Evolutionary conservation across 352 stramenopile genomes (phyloP).

Genomic region (Aphanomyces invadans): DNA sequence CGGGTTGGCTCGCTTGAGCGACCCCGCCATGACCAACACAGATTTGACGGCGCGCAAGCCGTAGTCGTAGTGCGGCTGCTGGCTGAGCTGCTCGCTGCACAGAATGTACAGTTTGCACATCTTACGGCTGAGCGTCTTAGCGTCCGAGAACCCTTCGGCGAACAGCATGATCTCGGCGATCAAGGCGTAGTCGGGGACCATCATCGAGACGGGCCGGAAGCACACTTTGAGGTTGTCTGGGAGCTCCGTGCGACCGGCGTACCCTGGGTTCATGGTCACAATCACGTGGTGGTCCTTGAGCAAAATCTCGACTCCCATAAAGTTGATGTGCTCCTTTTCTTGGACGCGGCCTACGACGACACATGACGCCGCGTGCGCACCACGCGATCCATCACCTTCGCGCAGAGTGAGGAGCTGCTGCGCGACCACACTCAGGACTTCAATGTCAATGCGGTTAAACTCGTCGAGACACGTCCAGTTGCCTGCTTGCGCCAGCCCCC

Average conservation of each 20-base stretch:
- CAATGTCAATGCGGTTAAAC: conserved; percentile 93
- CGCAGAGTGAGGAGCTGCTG: conserved; percentile 81
- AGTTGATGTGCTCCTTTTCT: conserved; percentile 88
- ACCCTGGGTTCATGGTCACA: conserved; percentile 97
- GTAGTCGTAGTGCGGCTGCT: conserved; percentile 93
- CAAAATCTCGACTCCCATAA: conserved; percentile 94
- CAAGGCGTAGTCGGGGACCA: conserved; percentile 92
- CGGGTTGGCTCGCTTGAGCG: conserved; percentile 76
- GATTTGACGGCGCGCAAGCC: conserved; percentile 88
- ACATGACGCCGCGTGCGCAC: too few species aligned
- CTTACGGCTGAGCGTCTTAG: conserved; percentile 90
- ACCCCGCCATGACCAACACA: conserved; percentile 88
- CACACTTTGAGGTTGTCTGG: conserved; percentile 95
- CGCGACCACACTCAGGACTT: conserved; percentile 92
- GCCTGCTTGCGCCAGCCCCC: conserved; percentile 83
- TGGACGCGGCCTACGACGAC: conserved; percentile 56
- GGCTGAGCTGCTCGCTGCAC: conserved; percentile 90
- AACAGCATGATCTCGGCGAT: conserved; percentile 98
- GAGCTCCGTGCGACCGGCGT: conserved; percentile 92
- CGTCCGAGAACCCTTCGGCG: conserved; percentile 92
- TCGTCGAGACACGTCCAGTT: conserved; percentile 90
- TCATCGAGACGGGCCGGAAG: conserved; percentile 95
- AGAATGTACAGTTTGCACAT: conserved; percentile 93
- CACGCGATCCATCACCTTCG: conserved; percentile 35
- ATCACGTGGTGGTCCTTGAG: conserved; percentile 96